These are phyloP conservation scores for Suhomyces vadensis DNA, from an alignment of 805 yeast species.

Conservation along the genomic window DNA sequence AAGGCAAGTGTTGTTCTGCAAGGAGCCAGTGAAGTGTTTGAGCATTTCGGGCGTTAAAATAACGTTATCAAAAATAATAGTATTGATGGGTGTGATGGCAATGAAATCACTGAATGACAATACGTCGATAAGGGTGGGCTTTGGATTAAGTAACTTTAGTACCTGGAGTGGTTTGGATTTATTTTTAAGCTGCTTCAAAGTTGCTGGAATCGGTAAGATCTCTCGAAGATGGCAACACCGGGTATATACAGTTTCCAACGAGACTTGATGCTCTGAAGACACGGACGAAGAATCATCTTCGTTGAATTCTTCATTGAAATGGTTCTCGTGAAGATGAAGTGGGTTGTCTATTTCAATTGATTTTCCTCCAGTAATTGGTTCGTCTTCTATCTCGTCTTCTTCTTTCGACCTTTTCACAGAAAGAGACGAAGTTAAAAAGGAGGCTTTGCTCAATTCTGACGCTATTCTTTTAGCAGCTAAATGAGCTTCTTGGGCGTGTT, in stretches of 20 bases:
- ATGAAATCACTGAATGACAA: constrained; percentile 58
- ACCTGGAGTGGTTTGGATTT: constrained; percentile 54
- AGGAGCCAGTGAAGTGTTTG: constrained; percentile 46
- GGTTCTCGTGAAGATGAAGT: constrained; percentile 58
- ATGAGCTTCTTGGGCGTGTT: constrained; percentile 78
- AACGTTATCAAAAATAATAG: constrained; percentile 59
- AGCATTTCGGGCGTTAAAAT: constrained; percentile 56
- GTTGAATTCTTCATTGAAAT: constrained; percentile 33
- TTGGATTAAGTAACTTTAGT: constrained; percentile 56
- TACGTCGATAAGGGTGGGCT: constrained; percentile 58
- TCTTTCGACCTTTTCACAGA: constrained; percentile 13
- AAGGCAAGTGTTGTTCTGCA: constrained; percentile 43
- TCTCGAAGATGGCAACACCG: constrained; percentile 52
- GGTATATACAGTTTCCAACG: constrained; percentile 52
- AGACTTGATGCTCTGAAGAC: constrained; percentile 20
- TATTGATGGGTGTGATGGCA: constrained; percentile 55
- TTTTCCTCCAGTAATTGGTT: constrained; percentile 10
- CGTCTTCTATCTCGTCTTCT: constrained; percentile 17
- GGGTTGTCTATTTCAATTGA: constrained; percentile 68
- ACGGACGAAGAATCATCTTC: constrained; percentile 24
- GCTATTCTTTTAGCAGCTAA: constrained; percentile 69
- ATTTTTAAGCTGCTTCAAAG: constrained; percentile 53
- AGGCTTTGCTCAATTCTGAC: constrained; percentile 47
- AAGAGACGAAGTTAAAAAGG: background rate
- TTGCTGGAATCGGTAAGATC: constrained; percentile 51